These are phyloP conservation scores for Pseudonitzschia pungens DNA, from an alignment of 108 stramenopile genomes.

Conservation along the genomic window DNA sequence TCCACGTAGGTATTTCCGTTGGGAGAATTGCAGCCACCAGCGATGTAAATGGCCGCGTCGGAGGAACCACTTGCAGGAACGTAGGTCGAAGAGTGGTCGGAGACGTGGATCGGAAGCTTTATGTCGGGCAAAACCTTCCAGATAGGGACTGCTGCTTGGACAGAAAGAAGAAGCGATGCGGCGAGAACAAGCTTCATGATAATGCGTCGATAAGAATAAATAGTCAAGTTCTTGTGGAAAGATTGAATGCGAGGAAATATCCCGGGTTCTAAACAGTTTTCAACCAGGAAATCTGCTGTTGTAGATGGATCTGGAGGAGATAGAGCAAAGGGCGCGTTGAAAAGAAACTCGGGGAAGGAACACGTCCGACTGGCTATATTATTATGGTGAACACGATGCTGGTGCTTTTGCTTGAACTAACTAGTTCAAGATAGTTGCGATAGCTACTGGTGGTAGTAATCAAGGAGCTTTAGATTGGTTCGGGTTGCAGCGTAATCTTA, in stretches of 20 bases:
- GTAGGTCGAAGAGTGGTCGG: slow-evolving; percentile 1
- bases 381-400: background rate
- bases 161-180: background rate
- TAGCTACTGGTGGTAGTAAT: too few relatives aligned
- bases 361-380: slow-evolving; percentile 1
- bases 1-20: slow-evolving; percentile 37
- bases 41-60: slow-evolving; percentile 1
- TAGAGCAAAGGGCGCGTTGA: background rate
- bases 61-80: background rate
- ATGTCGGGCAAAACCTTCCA: background rate
- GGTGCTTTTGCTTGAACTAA: too few relatives aligned
- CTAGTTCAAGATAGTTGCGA: too few relatives aligned
- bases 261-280: slow-evolving; percentile 3
- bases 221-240: background rate
- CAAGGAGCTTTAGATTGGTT: too few relatives aligned
- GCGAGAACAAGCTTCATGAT: slow-evolving; percentile 8
- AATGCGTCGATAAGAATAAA: background rate
- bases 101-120: background rate
- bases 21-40: slow-evolving; percentile 18
- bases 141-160: background rate
- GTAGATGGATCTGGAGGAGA: background rate
- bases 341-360: slow-evolving; percentile 19
- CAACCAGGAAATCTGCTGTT: too few relatives aligned
- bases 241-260: background rate
- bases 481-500: too few relatives aligned